phyloP scores from a whole-genome alignment of 129 eudicot species.

The Rutidosis leptorrhynchoides region DNA sequence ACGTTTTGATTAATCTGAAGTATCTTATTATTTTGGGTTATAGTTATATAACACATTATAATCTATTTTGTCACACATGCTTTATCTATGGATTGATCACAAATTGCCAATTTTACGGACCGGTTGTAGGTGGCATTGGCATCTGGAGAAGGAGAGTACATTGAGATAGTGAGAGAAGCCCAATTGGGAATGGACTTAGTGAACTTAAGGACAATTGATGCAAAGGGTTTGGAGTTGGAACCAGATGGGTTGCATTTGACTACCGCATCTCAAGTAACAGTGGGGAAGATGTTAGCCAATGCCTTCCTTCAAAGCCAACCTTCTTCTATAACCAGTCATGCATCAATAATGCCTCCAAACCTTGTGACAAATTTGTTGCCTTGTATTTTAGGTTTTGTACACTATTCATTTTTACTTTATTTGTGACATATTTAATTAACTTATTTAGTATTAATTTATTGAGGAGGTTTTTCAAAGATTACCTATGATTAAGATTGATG shows the following conservation, averaged over 20 bases:
- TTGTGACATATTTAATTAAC: no score
- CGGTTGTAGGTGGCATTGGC: constrained; percentile 50
- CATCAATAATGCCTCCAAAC: constrained; percentile 12
- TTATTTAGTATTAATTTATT: no score
- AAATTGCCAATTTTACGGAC: neutral
- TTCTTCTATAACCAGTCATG: constrained; percentile 14
- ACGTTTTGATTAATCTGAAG: no score
- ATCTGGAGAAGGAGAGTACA: constrained; percentile 42
- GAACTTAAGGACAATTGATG: constrained; percentile 46
- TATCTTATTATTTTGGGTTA: no score
- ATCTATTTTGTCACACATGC: neutral
- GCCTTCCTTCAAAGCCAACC: constrained; percentile 37
- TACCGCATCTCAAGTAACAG: constrained; percentile 50
- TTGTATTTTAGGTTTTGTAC: neutral
- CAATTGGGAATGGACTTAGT: constrained; percentile 44
- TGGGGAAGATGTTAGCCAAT: constrained; percentile 48
- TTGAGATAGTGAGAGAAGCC: constrained; percentile 54
- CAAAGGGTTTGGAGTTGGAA: constrained; percentile 46
- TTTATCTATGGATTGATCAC: neutral
- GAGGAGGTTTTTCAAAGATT: no score
- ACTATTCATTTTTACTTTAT: neutral
- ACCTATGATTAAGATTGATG: no score
- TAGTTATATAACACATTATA: neutral
- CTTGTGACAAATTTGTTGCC: neutral
- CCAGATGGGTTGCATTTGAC: constrained; percentile 53